phyloP scores from a whole-genome alignment of 148 eudicot species.

The Amaranthus cruentus region DNA sequence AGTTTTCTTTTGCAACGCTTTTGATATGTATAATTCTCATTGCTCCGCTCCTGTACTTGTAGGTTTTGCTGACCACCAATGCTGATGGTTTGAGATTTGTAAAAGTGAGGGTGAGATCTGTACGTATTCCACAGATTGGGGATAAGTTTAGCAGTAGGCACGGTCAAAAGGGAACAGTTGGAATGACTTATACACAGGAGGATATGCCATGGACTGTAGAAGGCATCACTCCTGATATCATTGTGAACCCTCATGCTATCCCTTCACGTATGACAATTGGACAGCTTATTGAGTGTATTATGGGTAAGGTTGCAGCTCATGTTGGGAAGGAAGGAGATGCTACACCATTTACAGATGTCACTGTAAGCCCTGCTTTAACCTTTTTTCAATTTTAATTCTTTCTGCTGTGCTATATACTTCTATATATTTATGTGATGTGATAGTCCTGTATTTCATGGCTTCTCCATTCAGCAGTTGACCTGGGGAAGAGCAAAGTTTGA shows the following conservation, averaged over 20 bases:
- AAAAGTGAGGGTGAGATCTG: conserved; percentile 94
- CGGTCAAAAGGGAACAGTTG: conserved; percentile 96
- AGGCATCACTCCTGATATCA: conserved; percentile 92
- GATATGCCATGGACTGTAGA: conserved; percentile 98
- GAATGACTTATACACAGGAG: conserved; percentile 97
- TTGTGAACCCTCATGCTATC: conserved; percentile 97
- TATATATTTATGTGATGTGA: not conserved
- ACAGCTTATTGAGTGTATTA: conserved; percentile 95
- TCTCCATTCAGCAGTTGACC: not conserved
- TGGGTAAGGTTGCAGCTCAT: conserved; percentile 99
- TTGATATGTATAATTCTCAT: conserved; percentile 2
- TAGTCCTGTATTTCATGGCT: not conserved
- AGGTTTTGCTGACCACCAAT: conserved; percentile 84
- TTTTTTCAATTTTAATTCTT: not conserved
- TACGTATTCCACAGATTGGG: conserved; percentile 93
- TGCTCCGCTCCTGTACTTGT: conserved; percentile 9
- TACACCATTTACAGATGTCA: conserved; percentile 98
- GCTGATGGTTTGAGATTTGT: conserved; percentile 97
- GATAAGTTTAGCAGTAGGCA: conserved; percentile 97
- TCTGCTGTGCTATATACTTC: not conserved
- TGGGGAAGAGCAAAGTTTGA: not conserved
- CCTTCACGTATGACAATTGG: conserved; percentile 99
- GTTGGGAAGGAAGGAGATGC: conserved; percentile 99
- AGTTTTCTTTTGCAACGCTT: not conserved
- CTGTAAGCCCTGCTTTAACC: conserved; percentile 47